Percentiles rank a stretch among this genome's conserved stretches.
Evolutionary conservation across 2,329 filamentous ascomycete genomes (phyloP).

Genomic region (Hypomyces rosellus): DNA sequence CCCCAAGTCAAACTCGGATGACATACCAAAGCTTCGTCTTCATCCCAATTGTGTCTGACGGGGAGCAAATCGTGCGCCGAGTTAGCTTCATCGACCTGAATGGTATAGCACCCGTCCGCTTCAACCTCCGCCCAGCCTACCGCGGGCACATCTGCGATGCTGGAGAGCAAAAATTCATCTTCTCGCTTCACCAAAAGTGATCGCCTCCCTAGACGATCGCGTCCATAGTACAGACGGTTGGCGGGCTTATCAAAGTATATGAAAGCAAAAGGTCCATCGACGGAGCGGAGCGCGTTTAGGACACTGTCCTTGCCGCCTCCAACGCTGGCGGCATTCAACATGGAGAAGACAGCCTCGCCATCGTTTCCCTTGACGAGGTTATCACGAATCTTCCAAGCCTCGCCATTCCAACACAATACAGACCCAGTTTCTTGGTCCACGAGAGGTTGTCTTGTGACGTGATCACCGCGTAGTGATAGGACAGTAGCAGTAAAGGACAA

Average conservation of each 20-base stretch:
- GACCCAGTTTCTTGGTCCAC: conserved; percentile 50
- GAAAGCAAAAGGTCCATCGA: conserved; percentile 85
- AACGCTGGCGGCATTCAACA: conserved; percentile 44
- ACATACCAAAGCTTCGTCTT: conserved; percentile 42
- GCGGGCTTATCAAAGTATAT: conserved; percentile 66
- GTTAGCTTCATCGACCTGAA: conserved; percentile 43
- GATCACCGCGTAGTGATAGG: conserved; percentile 75
- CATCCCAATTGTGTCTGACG: conserved; percentile 25
- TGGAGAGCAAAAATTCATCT: conserved; percentile 58
- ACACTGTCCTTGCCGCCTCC: conserved; percentile 26
- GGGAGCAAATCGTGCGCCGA: conserved; percentile 11
- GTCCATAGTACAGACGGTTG: conserved; percentile 67
- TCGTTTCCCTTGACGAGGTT: conserved; percentile 67
- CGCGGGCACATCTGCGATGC: conserved; percentile 52
- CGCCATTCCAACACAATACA: conserved; percentile 92
- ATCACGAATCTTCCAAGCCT: conserved; percentile 73
- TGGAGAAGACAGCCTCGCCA: conserved; percentile 59
- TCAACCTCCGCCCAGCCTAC: conserved; percentile 71
- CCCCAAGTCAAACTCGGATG: neutral
- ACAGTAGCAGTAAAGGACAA: conserved; percentile 76
- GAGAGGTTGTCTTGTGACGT: conserved; percentile 68
- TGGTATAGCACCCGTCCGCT: conserved; percentile 71
- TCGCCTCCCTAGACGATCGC: conserved; percentile 80
- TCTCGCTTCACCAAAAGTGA: conserved; percentile 62
- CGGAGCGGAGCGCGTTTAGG: conserved; percentile 48